A percentile compares a stretch with the other conserved stretches of the same genome.
Evolutionary conservation across 2,329 filamentous ascomycete species (phyloP).

Genomic region (Colletotrichum sp.): DNA sequence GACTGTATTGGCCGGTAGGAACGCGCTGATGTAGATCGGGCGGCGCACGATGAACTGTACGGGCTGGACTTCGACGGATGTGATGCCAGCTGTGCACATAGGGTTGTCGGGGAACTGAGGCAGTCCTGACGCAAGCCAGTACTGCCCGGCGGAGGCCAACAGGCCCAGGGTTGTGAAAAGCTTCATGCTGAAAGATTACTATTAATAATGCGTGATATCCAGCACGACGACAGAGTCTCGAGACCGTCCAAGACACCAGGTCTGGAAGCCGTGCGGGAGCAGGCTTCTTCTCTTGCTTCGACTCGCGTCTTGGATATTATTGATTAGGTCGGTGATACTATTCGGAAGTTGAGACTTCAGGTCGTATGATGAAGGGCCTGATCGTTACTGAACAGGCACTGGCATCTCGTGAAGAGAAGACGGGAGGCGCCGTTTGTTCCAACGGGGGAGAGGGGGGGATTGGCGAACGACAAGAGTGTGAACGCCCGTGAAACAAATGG

Average conservation of each 20-base stretch:
- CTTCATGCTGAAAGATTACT: conserved; percentile 11
- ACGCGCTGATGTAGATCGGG: conserved; percentile 21
- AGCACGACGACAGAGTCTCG: conserved; percentile 5
- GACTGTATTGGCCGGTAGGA: conserved; percentile 9
- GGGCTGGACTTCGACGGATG: conserved; percentile 18
- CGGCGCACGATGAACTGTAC: conserved; percentile 15
- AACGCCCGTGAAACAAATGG: neutral
- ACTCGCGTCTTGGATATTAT: neutral
- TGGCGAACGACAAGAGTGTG: neutral
- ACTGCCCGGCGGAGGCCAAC: conserved; percentile 6
- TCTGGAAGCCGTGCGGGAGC: conserved; percentile 10
- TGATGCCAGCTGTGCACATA: conserved; percentile 17
- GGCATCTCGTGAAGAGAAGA: neutral
- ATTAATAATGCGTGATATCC: neutral
- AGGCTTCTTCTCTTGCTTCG: neutral
- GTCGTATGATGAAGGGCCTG: neutral
- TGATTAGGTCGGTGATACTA: neutral
- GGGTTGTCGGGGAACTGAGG: conserved; percentile 18
- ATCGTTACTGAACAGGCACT: neutral
- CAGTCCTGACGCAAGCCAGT: conserved; percentile 7
- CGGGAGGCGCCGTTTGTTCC: conserved; percentile 11
- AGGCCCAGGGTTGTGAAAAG: neutral
- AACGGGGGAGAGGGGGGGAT: neutral
- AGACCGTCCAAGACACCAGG: conserved; percentile 16
- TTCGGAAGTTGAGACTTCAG: neutral